These are phyloP conservation scores for Didymella segeticola DNA, from an alignment of 2,329 filamentous ascomycete species.

Conservation along the genomic window DNA sequence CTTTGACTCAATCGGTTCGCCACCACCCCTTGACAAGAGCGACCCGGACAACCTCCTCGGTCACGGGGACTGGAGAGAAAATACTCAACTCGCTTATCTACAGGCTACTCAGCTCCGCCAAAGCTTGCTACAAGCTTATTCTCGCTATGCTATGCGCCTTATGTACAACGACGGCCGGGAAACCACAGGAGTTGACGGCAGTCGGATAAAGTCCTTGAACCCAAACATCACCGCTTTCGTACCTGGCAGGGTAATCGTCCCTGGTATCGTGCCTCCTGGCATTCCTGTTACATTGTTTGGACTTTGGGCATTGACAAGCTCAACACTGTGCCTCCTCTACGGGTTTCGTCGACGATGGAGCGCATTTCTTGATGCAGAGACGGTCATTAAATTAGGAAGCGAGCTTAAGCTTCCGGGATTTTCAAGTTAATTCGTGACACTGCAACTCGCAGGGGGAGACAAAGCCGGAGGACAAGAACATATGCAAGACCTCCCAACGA, in stretches of 20 bases:
- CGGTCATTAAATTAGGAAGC: background rate
- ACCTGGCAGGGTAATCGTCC: background rate
- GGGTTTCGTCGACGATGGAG: background rate
- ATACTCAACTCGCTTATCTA: background rate
- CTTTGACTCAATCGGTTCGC: background rate
- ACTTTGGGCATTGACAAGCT: background rate
- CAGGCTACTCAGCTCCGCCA: background rate
- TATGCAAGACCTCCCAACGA: too few species aligned
- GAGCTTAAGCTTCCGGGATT: background rate
- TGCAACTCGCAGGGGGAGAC: too few species aligned
- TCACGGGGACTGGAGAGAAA: background rate
- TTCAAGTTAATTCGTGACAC: background rate
- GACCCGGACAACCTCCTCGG: background rate
- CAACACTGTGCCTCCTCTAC: background rate
- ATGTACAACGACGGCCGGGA: constrained; percentile 2
- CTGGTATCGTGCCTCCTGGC: background rate
- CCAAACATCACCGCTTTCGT: background rate
- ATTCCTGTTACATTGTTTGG: background rate
- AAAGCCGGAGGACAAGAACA: too few species aligned
- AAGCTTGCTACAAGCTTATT: background rate
- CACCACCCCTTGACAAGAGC: background rate
- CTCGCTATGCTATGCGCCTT: background rate
- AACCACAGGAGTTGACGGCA: background rate
- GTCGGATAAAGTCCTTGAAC: background rate
- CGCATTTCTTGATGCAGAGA: background rate